Base-by-base conservation (phyloP, 2,329 filamentous ascomycete species). In the Pseudodiploospora longispora region DNA sequence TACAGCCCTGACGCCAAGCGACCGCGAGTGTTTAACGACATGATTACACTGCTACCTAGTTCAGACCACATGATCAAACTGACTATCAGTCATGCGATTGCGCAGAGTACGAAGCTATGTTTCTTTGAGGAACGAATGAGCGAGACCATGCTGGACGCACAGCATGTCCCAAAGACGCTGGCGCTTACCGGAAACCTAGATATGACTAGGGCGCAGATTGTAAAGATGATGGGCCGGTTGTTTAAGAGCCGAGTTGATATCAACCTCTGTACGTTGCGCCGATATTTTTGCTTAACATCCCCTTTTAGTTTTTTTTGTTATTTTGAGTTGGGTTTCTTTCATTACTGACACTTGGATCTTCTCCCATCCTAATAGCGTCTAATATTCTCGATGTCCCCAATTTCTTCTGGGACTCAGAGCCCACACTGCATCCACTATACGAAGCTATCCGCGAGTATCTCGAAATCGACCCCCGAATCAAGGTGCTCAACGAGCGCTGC, bases 331-430 rank as follows among this genome's bases (percentile, higher is more conserved):
- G 19, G 19, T 19, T 2, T 19, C 9, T 9, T 30, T 39, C 8
- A 30, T 9, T n/a, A n/a, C 4, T 6, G 10, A 8, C 8, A 12
- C 10, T 2, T 29, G 19, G 38, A 47, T 43, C 47, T 54, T 47
- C 19, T 27, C 38, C 54, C 19, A 19, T 19, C 19, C 19, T 19
- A 19, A 52, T 56, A 51, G 88, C 89, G 47, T 95, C 87, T 19
- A 97, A 97, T 60, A 91, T 96, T 62, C 83, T 96, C 46, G 90
- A 96, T 63, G 88, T 94, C 1, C 91, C 91, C 48, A 94, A 91
- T 62, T 96, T 96, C 75, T 95, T 97, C 75, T 98, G 93, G 93
- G 90, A 97, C 63, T 87, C 87, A 8, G 93, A 98, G 61, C 93
- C 93, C 12, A 96, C 88, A 0, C 75, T 98, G 0, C 88, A 96